phyloP scores from a whole-genome alignment of 495 filamentous ascomycete species.

The Penicillium cosmopolitanum region DNA sequence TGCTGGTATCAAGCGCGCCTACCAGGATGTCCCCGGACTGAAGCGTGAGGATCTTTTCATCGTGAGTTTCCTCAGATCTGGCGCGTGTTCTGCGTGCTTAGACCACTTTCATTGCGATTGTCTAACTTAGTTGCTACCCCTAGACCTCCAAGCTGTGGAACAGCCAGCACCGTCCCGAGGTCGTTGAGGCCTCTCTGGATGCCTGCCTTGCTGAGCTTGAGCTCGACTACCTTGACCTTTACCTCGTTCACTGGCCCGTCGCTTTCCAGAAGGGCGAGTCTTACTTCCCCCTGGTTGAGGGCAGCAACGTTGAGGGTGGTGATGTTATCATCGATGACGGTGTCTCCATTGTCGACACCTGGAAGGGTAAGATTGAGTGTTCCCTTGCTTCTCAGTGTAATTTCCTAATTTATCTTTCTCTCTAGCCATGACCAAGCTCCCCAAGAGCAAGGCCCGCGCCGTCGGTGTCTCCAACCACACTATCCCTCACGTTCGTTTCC shows the following conservation, averaged over 20 bases:
- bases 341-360: slow-evolving; percentile 56
- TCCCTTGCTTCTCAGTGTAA: background rate
- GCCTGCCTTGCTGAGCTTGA: slow-evolving; percentile 51
- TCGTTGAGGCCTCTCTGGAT: slow-evolving; percentile 50
- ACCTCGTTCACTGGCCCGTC: slow-evolving; percentile 58
- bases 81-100: background rate
- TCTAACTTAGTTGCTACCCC: too few relatives aligned
- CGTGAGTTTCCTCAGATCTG: slow-evolving; percentile 26
- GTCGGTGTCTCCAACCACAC: slow-evolving; percentile 57
- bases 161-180: slow-evolving; percentile 51
- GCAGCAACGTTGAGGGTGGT: slow-evolving; percentile 41
- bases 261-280: slow-evolving; percentile 47
- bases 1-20: slow-evolving; percentile 50
- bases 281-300: slow-evolving; percentile 48
- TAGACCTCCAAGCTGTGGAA: slow-evolving; percentile 57
- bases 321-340: slow-evolving; percentile 48
- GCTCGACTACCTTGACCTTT: slow-evolving; percentile 55
- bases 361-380: slow-evolving; percentile 38
- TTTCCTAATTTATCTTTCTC: slow-evolving; percentile 5
- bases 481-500: slow-evolving; percentile 43
- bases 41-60: slow-evolving; percentile 57
- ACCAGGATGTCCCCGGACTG: slow-evolving; percentile 49
- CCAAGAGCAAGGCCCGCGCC: slow-evolving; percentile 54
- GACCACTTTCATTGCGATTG: background rate
- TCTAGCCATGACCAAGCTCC: slow-evolving; percentile 53